A percentile compares a stretch with the other conserved stretches of the same genome.
Conservation (phyloP, 1,139 yeast genomes). For the Candida sojae region DNA sequence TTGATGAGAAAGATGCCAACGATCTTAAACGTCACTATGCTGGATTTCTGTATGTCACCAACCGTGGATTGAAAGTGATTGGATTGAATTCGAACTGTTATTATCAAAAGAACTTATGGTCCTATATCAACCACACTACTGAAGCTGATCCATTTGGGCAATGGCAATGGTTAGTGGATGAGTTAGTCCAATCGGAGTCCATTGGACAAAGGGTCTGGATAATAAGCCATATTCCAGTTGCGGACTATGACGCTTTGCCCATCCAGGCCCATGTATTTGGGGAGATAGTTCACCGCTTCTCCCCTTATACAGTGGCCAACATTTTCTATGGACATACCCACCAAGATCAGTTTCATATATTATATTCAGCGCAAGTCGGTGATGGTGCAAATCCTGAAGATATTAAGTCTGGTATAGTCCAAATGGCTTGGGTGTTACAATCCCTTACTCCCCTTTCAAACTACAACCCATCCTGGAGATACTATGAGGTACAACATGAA, state of each 20-base stretch:
- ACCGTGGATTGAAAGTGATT: conserved; percentile 60
- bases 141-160: conserved; percentile 67
- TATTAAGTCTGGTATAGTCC: conserved; percentile 29
- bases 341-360: conserved; percentile 61
- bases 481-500: conserved; percentile 64
- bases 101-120: conserved; percentile 65
- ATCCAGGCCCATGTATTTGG: conserved; percentile 57
- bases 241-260: conserved; percentile 59
- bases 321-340: conserved; percentile 76
- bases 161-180: conserved; percentile 61
- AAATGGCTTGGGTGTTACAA: conserved; percentile 65
- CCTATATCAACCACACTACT: conserved; percentile 53
- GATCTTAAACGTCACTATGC: conserved; percentile 49
- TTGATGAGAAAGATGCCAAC: conserved; percentile 22
- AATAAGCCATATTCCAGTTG: conserved; percentile 66
- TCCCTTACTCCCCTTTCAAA: conserved; percentile 62
- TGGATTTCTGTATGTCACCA: conserved; percentile 60
- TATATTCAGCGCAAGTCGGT: conserved; percentile 33
- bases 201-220: conserved; percentile 69
- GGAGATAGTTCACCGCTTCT: conserved; percentile 63
- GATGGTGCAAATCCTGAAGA: conserved; percentile 31
- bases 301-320: conserved; percentile 68
- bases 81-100: conserved; percentile 68
- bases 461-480: conserved; percentile 73
- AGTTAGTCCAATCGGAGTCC: conserved; percentile 58